Base-by-base conservation (phyloP, 2,329 filamentous ascomycete genomes). In the Pochonia chlamydosporia region DNA sequence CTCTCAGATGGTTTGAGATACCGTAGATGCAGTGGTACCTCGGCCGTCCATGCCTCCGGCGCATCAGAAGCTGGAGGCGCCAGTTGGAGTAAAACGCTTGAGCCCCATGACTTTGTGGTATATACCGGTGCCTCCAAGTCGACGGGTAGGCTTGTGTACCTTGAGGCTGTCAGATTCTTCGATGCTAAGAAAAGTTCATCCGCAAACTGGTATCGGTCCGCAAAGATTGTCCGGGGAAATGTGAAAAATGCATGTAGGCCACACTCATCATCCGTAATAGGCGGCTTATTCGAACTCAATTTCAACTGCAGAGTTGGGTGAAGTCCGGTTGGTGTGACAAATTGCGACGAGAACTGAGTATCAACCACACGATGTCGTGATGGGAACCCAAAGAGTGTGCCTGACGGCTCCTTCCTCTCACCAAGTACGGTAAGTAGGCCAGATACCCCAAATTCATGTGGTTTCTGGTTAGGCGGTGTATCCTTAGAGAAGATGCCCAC, bases 61-160 rank as follows among this genome's bases (percentile, higher is more conserved):
- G 62, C 56, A 7, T 55, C 49, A 5, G 55, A 13, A 1, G 57
- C 50, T 0, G 85, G 80, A 1, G 75, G 72, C 0, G 80, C 78
- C 33, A 97, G 75, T 61, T 93, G 84, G 18, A 96, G 67, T 4
- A 96, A 74, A 14, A 89, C 74, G 14, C 78, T 81, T 0, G 86
- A 91, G 5, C 92, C 92, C 92, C 92, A 96, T 26, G 74, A 66
- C 6, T 76, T 61, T 25, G 89, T 76, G 2, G 84, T 81, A 72
- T 95, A 97, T 57, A 85, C 85, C 1, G 92, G 92, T 1, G 89
- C 90, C 69, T 97, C 92, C 45, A 97, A 82, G 56, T 97, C 91
- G 6, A 91, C 87, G 18, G 89, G 87, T 11, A 87, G 79, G 23
- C 82, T 82, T 13, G 89, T 76, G 53, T 85, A 81, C 39, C 76